Conservation (phyloP, 805 yeast species). For the Candida easanensis region DNA sequence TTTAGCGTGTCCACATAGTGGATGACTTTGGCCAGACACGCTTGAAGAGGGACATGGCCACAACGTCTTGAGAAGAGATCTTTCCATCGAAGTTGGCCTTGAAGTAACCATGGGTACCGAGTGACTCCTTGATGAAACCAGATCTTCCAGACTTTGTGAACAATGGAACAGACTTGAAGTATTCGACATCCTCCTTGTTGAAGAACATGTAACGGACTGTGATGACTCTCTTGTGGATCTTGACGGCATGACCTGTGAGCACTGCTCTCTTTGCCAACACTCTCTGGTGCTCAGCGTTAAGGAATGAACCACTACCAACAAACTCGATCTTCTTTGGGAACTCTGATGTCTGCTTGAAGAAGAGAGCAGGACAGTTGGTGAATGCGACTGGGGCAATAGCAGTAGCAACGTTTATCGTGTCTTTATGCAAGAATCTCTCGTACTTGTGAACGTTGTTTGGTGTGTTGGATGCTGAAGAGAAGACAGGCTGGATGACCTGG, state of each 20-base stretch:
- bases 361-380: slow-evolving; percentile 80
- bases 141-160: slow-evolving; percentile 91
- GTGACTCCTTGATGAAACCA: slow-evolving; percentile 90
- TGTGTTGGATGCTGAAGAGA: slow-evolving; percentile 73
- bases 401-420: slow-evolving; percentile 72
- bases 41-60: slow-evolving; percentile 91
- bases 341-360: slow-evolving; percentile 58
- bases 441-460: slow-evolving; percentile 85
- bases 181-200: slow-evolving; percentile 81
- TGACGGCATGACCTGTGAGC: slow-evolving; percentile 91
- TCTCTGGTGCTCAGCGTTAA: slow-evolving; percentile 81
- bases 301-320: slow-evolving; percentile 87
- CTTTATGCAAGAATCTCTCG: slow-evolving; percentile 81
- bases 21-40: slow-evolving; percentile 82
- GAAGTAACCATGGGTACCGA: slow-evolving; percentile 98
- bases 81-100: slow-evolving; percentile 93
- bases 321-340: slow-evolving; percentile 54
- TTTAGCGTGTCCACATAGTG: slow-evolving; percentile 30
- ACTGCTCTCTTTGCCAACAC: slow-evolving; percentile 84
- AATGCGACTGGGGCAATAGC: slow-evolving; percentile 85
- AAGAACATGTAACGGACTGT: slow-evolving; percentile 97
- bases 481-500: slow-evolving; percentile 75
- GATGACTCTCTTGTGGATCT: slow-evolving; percentile 88
- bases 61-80: slow-evolving; percentile 85
- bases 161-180: slow-evolving; percentile 88